Evolutionary conservation across 2,329 filamentous ascomycete species (phyloP).

Genomic region (Epichloe gansuensis): DNA sequence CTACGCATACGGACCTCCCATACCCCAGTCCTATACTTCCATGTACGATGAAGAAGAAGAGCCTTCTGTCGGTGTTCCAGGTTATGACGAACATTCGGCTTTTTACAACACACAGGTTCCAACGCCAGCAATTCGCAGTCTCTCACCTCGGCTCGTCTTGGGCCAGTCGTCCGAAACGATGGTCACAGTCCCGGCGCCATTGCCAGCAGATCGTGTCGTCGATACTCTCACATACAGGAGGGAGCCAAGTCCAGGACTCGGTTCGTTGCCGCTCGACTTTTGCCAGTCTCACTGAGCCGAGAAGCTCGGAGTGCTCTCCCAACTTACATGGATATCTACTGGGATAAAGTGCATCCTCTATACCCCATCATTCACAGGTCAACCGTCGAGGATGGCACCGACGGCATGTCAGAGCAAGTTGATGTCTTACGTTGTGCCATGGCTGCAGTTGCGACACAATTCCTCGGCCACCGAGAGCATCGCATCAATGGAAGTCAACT

Average conservation of each 20-base stretch:
- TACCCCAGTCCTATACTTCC: constrained; percentile 20
- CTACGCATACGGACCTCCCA: constrained; percentile 17
- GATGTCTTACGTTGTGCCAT: constrained; percentile 40
- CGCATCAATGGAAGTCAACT: constrained; percentile 37
- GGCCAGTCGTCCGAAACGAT: constrained; percentile 36
- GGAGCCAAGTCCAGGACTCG: constrained; percentile 29
- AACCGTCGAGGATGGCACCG: constrained; percentile 27
- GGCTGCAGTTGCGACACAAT: constrained; percentile 45
- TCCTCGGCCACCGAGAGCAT: constrained; percentile 34
- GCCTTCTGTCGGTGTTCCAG: constrained; percentile 19
- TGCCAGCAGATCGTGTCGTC: constrained; percentile 21
- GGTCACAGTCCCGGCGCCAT: constrained; percentile 31
- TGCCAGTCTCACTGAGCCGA: constrained; percentile 24
- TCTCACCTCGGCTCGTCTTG: constrained; percentile 34
- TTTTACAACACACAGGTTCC: constrained; percentile 26
- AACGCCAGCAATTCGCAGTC: constrained; percentile 34
- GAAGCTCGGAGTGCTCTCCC: constrained; percentile 33
- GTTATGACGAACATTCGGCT: constrained; percentile 19
- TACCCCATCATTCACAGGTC: constrained; percentile 40
- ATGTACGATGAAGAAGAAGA: constrained; percentile 21
- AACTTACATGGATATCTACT: constrained; percentile 39
- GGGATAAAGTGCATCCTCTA: constrained; percentile 35
- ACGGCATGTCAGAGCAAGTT: constrained; percentile 19
- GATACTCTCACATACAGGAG: constrained; percentile 25
- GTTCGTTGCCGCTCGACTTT: constrained; percentile 16